Base-by-base conservation (phyloP, 306 rosid genomes). In the Fagus sylvatica region DNA sequence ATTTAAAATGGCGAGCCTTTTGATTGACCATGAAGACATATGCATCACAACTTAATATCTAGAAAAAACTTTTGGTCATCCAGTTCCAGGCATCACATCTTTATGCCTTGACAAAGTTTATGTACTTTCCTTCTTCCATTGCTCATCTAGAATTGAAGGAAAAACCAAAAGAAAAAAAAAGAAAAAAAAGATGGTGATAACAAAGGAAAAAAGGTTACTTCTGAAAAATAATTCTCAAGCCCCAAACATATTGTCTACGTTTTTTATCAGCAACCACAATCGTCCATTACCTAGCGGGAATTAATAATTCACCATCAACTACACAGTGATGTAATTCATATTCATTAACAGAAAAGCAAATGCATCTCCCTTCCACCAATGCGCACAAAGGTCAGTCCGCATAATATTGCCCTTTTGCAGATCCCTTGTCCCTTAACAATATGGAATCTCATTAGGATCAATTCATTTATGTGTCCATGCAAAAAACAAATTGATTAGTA, bases 401-500 rank as follows among this genome's bases (percentile, higher is more conserved):
- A 75, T 75, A 79, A 60, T 49, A 74, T 72, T 75, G 64, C 71
- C 6, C 70, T 64, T 61, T 80, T 74, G 70, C 36, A 79, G 41
- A 77, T 48, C 77, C 78, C 41, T 60, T 13, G 66, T 54, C 32
- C 42, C 34, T 62, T 40, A 71, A 13, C 66, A 19, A 64, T 64
- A 78, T 69, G 74, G 80, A 71, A 72, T 51, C 71, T 66, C 85
- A 78, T 74, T 82, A 74, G 87, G 83, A 72, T 83, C 64, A 79
- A 71, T 81, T 69, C 83, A 67, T 75, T 22, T 22, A 22, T 22
- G 28, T 22, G 28, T 22, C 28, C 28, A 22, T 22, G 28, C 28
- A 22, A 22, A 79, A 81, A 87, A 83, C 87, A 82, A 83, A 85
- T 79, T 73, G 66, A 89, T 79, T 75, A 87, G 85, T 89, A 90